Evolutionary conservation across 768 basidiomycete genomes (phyloP).

Genomic region (Suillus paluster): DNA sequence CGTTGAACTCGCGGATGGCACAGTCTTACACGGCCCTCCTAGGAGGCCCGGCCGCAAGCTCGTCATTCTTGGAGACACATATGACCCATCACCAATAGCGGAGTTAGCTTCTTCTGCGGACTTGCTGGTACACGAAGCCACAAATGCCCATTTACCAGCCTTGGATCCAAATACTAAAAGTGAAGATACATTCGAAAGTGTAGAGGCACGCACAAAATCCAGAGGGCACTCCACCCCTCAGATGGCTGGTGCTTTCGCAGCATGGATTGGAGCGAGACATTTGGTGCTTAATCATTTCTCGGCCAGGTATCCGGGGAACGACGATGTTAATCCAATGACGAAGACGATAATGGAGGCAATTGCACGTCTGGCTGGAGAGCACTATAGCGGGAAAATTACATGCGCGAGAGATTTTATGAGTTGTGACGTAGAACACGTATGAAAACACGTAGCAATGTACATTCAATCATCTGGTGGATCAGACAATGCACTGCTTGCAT

Average conservation of each 20-base stretch:
- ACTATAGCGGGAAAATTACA: slow-evolving; percentile 59
- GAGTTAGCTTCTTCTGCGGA: slow-evolving; percentile 67
- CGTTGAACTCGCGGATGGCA: slow-evolving; percentile 72
- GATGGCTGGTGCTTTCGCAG: slow-evolving; percentile 86
- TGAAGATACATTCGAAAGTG: slow-evolving; percentile 60
- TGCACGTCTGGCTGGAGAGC: slow-evolving; percentile 52
- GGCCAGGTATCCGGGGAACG: slow-evolving; percentile 73
- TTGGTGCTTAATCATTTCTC: slow-evolving; percentile 89
- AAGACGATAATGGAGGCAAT: slow-evolving; percentile 67
- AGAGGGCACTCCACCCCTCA: slow-evolving; percentile 93
- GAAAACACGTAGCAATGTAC: slow-evolving; percentile 16
- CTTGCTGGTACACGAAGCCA: slow-evolving; percentile 86
- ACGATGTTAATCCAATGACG: slow-evolving; percentile 53
- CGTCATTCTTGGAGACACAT: slow-evolving; percentile 85
- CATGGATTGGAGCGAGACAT: slow-evolving; percentile 57
- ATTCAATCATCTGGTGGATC: slow-evolving; percentile 67
- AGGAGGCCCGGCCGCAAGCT: slow-evolving; percentile 74
- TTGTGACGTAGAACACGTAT: slow-evolving; percentile 53
- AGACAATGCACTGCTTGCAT: slow-evolving; percentile 76
- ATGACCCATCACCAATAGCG: slow-evolving; percentile 71
- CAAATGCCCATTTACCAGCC: slow-evolving; percentile 80
- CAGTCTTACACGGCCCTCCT: slow-evolving; percentile 66
- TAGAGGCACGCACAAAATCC: slow-evolving; percentile 67
- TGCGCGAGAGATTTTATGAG: slow-evolving; percentile 82
- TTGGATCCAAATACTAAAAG: slow-evolving; percentile 63